A percentile compares a stretch with the other conserved stretches of the same genome.
phyloP scores from a whole-genome alignment of 2,329 filamentous ascomycete genomes.

The Zasmidium cellare region DNA sequence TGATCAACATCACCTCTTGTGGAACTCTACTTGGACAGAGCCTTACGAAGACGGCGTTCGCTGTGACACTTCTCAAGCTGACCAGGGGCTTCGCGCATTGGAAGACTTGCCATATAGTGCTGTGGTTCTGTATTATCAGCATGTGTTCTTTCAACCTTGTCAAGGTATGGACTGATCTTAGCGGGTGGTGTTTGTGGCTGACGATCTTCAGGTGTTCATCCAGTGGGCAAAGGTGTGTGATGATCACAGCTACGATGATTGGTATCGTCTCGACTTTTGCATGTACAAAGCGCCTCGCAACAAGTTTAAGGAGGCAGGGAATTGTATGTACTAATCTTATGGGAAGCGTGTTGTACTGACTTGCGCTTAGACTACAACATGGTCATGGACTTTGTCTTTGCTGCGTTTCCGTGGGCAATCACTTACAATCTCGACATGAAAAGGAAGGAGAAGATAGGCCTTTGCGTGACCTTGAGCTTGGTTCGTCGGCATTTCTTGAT shows the following conservation, averaged over 20 bases:
- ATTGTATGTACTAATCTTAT: conserved; percentile 40
- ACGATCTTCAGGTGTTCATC: conserved; percentile 38
- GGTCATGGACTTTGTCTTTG: conserved; percentile 56
- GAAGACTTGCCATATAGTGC: conserved; percentile 28
- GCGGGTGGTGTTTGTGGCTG: background rate
- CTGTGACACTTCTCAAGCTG: conserved; percentile 43
- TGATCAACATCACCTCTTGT: conserved; percentile 49
- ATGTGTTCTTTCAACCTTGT: conserved; percentile 53
- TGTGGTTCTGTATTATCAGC: conserved; percentile 52
- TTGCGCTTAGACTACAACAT: conserved; percentile 50
- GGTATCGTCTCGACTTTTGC: conserved; percentile 51
- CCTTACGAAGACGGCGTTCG: conserved; percentile 41
- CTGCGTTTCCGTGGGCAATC: conserved; percentile 52
- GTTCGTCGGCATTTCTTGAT: background rate
- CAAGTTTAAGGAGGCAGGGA: conserved; percentile 53
- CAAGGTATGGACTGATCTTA: conserved; percentile 35
- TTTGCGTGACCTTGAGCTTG: conserved; percentile 54
- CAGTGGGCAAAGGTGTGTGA: conserved; percentile 53
- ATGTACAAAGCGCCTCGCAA: conserved; percentile 41
- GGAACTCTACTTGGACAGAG: conserved; percentile 41
- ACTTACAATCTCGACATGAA: conserved; percentile 52
- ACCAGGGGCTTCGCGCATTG: conserved; percentile 38
- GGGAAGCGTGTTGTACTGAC: conserved; percentile 4
- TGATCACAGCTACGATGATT: conserved; percentile 46
- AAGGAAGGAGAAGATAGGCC: conserved; percentile 50